Percentiles rank a stretch among this genome's conserved stretches.
Evolutionary conservation across 2,329 filamentous ascomycete species (phyloP).

Genomic region (Colletotrichum caudatum): DNA sequence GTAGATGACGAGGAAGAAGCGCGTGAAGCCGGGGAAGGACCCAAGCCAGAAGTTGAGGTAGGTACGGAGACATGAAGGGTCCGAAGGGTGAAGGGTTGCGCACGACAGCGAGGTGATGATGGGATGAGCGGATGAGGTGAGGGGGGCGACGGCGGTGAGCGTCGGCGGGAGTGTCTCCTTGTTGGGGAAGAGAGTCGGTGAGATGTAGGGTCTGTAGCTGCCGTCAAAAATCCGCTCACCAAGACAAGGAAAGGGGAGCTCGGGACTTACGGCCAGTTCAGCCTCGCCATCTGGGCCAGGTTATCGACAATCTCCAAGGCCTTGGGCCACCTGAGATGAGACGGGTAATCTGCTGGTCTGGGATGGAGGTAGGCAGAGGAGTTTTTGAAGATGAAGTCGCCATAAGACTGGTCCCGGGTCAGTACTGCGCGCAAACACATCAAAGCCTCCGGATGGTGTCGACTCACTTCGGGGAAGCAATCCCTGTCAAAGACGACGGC

Average conservation of each 20-base stretch:
- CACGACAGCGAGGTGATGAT: conserved; percentile 88
- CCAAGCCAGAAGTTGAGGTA: conserved; percentile 89
- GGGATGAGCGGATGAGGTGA: conserved; percentile 88
- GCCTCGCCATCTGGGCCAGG: conserved; percentile 81
- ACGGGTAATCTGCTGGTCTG: conserved; percentile 76
- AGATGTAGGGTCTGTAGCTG: conserved; percentile 74
- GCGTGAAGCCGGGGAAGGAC: conserved; percentile 82
- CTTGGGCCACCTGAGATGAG: conserved; percentile 77
- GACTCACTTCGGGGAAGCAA: conserved; percentile 72
- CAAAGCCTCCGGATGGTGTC: background rate
- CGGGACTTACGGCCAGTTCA: conserved; percentile 82
- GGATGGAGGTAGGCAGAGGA: conserved; percentile 84
- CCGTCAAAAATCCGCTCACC: conserved; percentile 39
- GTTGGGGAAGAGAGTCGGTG: conserved; percentile 86
- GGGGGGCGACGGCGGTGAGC: conserved; percentile 77
- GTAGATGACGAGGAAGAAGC: conserved; percentile 82
- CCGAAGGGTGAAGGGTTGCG: conserved; percentile 86
- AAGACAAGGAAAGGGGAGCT: background rate
- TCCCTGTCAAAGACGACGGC: conserved; percentile 83
- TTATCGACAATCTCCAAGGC: conserved; percentile 83
- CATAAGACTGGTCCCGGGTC: conserved; percentile 48
- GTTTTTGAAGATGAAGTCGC: conserved; percentile 72
- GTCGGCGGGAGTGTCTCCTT: conserved; percentile 74
- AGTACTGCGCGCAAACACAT: background rate
- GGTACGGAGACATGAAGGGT: conserved; percentile 88